Evolutionary conservation across 1,284 basidiomycete species (phyloP), one percentile per base, ranked within the genome.

Genomic region (Ceratobasidium sp.): DNA sequence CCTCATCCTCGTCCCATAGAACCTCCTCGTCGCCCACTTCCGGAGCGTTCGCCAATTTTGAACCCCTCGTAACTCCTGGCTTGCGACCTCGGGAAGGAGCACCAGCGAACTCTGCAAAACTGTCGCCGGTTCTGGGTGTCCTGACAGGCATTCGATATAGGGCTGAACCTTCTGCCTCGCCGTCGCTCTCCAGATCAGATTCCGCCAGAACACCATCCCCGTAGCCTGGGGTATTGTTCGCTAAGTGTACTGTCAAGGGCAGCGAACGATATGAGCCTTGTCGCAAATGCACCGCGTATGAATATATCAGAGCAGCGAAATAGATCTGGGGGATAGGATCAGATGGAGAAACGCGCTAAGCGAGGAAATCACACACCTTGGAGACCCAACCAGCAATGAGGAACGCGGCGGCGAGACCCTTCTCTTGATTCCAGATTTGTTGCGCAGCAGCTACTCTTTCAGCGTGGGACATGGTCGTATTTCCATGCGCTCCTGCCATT

Each of bases 231-330:
- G 46, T 52, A 50, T 64, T 63, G 50, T 21, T 14, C n/a, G 63
- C 49, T 13, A 78, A 78, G 11, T 78, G 76, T 63, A 80, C 81
- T 32, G 84, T 84, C 23, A 86, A 85, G 2, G 94, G 92, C 52
- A 98, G 88, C 18, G 90, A 85, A 77, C 93, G 91, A 80, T 98
- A 98, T 14, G 95, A 93, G 58, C 94, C 94, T 78, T 92, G 92
- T 46, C 96, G 92, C 57, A 99, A 89, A 81, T 98, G 97, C 0
- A 90, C 85, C 2, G 96, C 96, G 81, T 95, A 98, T 11, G 97
- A 98, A 82, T 98, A 99, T 43, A 99, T 84, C 46, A 97, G 83
- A 38, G 94, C 83, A 46, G 93, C 92, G 82, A 98, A 96, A 84
- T 98, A 99, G 76, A 98, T 85, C 96, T 98, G 76, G 11, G 55